Percentiles rank a stretch among this genome's conserved stretches.
Conservation (phyloP, 495 filamentous ascomycete genomes). For the Rhypophila decipiens region DNA sequence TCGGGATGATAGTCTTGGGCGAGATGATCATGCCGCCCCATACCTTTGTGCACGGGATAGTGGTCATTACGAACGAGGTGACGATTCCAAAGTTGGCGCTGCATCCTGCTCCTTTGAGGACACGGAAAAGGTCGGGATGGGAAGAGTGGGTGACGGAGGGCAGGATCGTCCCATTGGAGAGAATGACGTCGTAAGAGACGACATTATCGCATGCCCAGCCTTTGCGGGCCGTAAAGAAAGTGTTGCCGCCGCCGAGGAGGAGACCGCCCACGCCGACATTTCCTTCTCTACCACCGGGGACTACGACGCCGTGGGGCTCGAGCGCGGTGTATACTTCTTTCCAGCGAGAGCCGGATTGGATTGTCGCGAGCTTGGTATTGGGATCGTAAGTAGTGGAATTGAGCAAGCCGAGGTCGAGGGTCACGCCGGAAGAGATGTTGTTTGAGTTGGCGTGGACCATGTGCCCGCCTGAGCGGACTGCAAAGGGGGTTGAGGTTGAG, state of each 20-base stretch:
- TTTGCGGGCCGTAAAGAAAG: slow-evolving; percentile 37
- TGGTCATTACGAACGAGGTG: slow-evolving; percentile 37
- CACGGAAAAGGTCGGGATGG: slow-evolving; percentile 43
- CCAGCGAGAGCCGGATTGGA: slow-evolving; percentile 45
- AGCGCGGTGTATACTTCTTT: slow-evolving; percentile 45
- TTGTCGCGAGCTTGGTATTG: slow-evolving; percentile 19
- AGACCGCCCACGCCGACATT: slow-evolving; percentile 53
- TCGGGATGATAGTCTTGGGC: slow-evolving; percentile 2
- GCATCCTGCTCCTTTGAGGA: slow-evolving; percentile 51
- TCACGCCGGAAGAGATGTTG: slow-evolving; percentile 46
- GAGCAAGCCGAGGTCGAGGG: slow-evolving; percentile 45
- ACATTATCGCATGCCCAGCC: slow-evolving; percentile 50
- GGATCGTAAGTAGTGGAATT: slow-evolving; percentile 26
- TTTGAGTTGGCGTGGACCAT: slow-evolving; percentile 35
- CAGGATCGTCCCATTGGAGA: slow-evolving; percentile 27
- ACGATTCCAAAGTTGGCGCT: slow-evolving; percentile 56
- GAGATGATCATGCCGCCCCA: slow-evolving; percentile 15
- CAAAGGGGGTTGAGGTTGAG: slow-evolving; percentile 34
- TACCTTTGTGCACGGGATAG: slow-evolving; percentile 5
- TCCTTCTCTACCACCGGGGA: slow-evolving; percentile 47
- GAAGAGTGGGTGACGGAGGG: slow-evolving; percentile 19
- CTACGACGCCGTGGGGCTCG: slow-evolving; percentile 30
- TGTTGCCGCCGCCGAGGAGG: slow-evolving; percentile 48
- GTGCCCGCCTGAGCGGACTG: slow-evolving; percentile 47
- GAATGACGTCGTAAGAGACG: slow-evolving; percentile 44